phyloP scores from a whole-genome alignment of 495 filamentous ascomycete species.

The Talaromyces nanjingensis region DNA sequence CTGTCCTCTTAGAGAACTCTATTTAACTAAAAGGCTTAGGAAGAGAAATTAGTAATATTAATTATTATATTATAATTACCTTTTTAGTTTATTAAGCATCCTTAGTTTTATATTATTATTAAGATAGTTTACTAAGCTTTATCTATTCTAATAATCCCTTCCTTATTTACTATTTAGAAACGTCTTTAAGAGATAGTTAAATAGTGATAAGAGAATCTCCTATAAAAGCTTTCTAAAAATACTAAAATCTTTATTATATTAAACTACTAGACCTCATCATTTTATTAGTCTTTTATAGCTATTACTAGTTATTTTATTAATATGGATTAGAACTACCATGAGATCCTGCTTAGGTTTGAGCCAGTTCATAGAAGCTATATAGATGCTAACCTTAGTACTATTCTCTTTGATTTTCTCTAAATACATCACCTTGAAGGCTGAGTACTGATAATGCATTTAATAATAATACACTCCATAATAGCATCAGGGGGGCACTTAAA shows the following conservation, averaged over 20 bases:
- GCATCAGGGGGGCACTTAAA: slow-evolving; percentile 10
- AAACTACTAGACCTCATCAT: slow-evolving; percentile 14
- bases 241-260: slow-evolving; percentile 15
- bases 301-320: slow-evolving; percentile 18
- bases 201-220: not conserved
- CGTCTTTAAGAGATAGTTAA: not conserved
- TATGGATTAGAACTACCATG: slow-evolving; percentile 12
- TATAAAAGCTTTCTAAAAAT: slow-evolving; percentile 4
- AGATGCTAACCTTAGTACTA: no score
- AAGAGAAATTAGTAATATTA: not conserved
- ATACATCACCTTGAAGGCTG: slow-evolving; percentile 3
- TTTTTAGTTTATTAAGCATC: not conserved
- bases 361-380: no score
- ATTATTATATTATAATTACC: not conserved
- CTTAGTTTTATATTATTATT: not conserved
- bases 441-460: slow-evolving; percentile 15
- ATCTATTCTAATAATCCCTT: not conserved
- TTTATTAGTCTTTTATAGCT: slow-evolving; percentile 16
- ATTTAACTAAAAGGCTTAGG: not conserved
- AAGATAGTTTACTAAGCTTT: not conserved
- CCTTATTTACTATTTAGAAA: not conserved
- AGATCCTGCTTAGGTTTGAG: slow-evolving; percentile 19
- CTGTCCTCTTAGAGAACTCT: no score
- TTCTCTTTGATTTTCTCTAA: no score
- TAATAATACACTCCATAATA: slow-evolving; percentile 13